Base-by-base conservation (phyloP, 2,329 filamentous ascomycete species). In the Stachybotrys chartarum region DNA sequence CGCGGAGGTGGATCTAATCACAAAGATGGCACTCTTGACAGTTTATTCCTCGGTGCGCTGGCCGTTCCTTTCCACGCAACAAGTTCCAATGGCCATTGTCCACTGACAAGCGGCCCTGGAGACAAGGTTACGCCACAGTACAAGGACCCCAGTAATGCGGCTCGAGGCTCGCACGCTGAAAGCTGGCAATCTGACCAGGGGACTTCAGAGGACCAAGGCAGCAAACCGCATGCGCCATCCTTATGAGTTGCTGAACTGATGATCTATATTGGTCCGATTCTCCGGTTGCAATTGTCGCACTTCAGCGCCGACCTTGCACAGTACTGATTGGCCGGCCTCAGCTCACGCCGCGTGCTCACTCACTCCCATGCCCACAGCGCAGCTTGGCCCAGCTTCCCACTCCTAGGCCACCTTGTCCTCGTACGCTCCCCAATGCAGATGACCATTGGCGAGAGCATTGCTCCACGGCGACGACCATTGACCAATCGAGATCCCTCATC, bases 381-480 rank as follows among this genome's bases (percentile, higher is more conserved):
- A 24, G 24, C 24, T 24, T 24, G 24, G 24, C 24, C 24, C 24
- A 4, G 24, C 24, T 24, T 24, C 24, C 24, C 24, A 24, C 24
- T 24, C 24, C 24, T 24, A 42, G 35, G 14, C 35, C 10, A 10
- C 35, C 35, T 10, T 2, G 8, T 42, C 35, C 35, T 10, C 14
- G 35, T 42, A 10, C 35, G 35, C 35, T 10, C 14, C 35, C 14
- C 10, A 42, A 10, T 10, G 10, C 8, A 14, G 14, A 42, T 42
- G 35, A 42, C 35, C 35, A 42, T 42, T 47, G 45, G 45, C 8
- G 18, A 24, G 45, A 3, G 3, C 16, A 12, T 42, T 44, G 31
- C 16, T 44, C 31, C 50, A 35, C n/a, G 50, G 35, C 35, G 32
- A n/a, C 50, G 16, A 52, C 50, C 50, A 52, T 52, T 52, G 50